A percentile compares a stretch with the other conserved stretches of the same genome.
Evolutionary conservation across 2,329 filamentous ascomycete species (phyloP).

Genomic region (Pseudomassariella vexata): DNA sequence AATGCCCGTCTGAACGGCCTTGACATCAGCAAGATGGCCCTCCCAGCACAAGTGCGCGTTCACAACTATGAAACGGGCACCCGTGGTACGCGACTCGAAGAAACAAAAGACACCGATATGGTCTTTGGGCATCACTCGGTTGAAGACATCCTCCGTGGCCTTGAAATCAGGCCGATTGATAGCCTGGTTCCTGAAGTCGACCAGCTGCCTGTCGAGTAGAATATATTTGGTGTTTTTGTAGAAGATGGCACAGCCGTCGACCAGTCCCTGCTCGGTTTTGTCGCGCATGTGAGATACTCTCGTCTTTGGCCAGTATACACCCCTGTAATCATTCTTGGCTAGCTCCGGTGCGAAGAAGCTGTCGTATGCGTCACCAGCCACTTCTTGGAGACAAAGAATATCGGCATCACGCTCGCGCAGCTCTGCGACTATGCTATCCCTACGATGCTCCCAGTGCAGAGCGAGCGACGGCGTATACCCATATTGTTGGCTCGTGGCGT

Average conservation of each 20-base stretch:
- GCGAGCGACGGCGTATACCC: slow-evolving; percentile 83
- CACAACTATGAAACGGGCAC: slow-evolving; percentile 85
- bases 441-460: slow-evolving; percentile 81
- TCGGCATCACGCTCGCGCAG: slow-evolving; percentile 75
- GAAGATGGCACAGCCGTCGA: slow-evolving; percentile 95
- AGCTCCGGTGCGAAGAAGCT: slow-evolving; percentile 86
- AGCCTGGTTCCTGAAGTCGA: slow-evolving; percentile 86
- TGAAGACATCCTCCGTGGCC: slow-evolving; percentile 95
- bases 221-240: slow-evolving; percentile 95
- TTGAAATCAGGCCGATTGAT: slow-evolving; percentile 97
- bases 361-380: slow-evolving; percentile 86
- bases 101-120: slow-evolving; percentile 91
- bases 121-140: slow-evolving; percentile 96
- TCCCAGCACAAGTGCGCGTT: slow-evolving; percentile 98
- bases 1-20: slow-evolving; percentile 92
- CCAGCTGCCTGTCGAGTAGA: slow-evolving; percentile 85
- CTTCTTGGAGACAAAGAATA: slow-evolving; percentile 88
- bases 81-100: slow-evolving; percentile 85
- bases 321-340: slow-evolving; percentile 84
- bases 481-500: slow-evolving; percentile 78
- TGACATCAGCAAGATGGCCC: slow-evolving; percentile 83
- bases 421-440: slow-evolving; percentile 76
- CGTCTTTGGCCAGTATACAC: slow-evolving; percentile 86
- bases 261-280: slow-evolving; percentile 70
- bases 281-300: slow-evolving; percentile 88